phyloP scores from a whole-genome alignment of 2,329 filamentous ascomycete genomes.

The Cladobotryum protrusum region DNA sequence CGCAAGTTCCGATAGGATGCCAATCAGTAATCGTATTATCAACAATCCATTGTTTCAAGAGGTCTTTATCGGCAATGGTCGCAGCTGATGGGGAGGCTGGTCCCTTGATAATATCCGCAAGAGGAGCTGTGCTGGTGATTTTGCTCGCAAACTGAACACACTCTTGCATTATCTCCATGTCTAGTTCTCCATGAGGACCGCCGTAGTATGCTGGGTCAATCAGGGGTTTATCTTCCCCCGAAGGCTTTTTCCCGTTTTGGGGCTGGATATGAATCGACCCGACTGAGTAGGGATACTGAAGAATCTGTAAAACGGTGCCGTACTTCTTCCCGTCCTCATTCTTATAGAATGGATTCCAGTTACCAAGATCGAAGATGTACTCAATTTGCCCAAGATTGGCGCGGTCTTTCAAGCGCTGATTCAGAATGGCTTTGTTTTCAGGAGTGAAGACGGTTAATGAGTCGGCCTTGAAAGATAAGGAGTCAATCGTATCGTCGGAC shows the following conservation, averaged over 20 bases:
- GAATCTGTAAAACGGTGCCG: conserved; percentile 41
- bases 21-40: conserved; percentile 26
- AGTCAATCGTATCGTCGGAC: conserved; percentile 16
- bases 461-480: conserved; percentile 17
- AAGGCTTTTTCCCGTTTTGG: background rate
- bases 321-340: conserved; percentile 35
- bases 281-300: conserved; percentile 46
- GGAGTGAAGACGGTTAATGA: conserved; percentile 14
- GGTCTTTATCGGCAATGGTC: conserved; percentile 12
- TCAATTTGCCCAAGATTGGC: conserved; percentile 39
- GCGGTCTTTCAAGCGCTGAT: conserved; percentile 25
- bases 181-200: conserved; percentile 32
- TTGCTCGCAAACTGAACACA: conserved; percentile 34
- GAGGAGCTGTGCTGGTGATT: conserved; percentile 31
- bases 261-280: conserved; percentile 41
- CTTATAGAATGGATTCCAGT: conserved; percentile 35
- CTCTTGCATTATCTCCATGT: conserved; percentile 37
- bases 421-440: conserved; percentile 24
- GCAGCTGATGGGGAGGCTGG: conserved; percentile 19
- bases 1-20: conserved; percentile 36
- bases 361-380: conserved; percentile 43
- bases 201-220: conserved; percentile 39
- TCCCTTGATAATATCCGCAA: conserved; percentile 31
- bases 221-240: conserved; percentile 23
- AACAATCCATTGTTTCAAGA: conserved; percentile 21